Evolutionary conservation across 1,139 yeast species (phyloP), one percentile per base, ranked within the genome.

Genomic region (Zygosaccharomyces pseudobailii): DNA sequence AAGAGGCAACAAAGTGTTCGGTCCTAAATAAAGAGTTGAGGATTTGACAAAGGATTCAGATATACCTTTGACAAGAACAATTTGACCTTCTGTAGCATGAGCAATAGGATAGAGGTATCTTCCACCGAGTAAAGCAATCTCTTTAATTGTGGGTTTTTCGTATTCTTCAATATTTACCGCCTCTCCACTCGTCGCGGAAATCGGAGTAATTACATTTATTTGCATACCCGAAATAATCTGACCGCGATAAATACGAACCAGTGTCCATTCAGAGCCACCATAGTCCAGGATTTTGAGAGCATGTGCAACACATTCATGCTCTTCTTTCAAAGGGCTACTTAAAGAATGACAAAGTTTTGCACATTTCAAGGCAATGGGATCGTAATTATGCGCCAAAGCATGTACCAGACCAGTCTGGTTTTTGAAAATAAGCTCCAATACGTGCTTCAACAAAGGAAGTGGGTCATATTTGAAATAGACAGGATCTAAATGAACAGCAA

Each of bases 161-260:
- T 66, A 66, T 36, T 70, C 73, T 3, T 71, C 65, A 47, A 71
- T 69, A 47, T 71, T 81, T 45, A 83, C 86, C 31, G 77, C 80
- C 42, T 78, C 83, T 24, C 21, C 81, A 24, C 70, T 69, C 43
- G 79, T 86, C 0, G 36, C 30, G 19, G 19, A n/a, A 25, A 38
- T 46, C 23, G 59, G 49, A 28, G 88, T 90, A 3, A 84, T 61
- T 0, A 89, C 71, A 36, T 71, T 71, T 2, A 88, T 74, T 24
- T 64, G 61, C 20, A 71, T 69, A 0, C 84, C 82, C 1, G 65
- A 65, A 8, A 59, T 66, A 5, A 90, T 49, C 0, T 74, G 66
- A 0, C 97, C 97, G 10, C 78, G 73, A 46, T 76, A 65, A 1
- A 90, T 72, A 49, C 89, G 71, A 0, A 83, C 84, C 34, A 87